A percentile compares a stretch with the other conserved stretches of the same genome.
Evolutionary conservation across 116 monocot species (phyloP).

Genomic region (Iris pallida): DNA sequence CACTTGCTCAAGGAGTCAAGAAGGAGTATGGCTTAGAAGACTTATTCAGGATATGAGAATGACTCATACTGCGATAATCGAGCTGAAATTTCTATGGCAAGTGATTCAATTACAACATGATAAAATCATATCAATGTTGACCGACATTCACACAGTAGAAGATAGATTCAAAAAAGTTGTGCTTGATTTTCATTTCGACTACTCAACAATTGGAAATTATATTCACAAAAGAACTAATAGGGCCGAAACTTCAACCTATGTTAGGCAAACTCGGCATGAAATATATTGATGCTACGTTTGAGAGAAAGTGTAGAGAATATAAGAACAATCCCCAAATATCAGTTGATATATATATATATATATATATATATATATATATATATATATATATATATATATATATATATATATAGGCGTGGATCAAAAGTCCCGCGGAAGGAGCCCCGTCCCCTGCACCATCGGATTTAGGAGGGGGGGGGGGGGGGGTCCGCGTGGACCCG

Average conservation of each 20-base stretch:
- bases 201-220: background rate
- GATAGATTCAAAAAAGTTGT: slow-evolving; percentile 7
- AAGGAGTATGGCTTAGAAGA: slow-evolving; percentile 1
- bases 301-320: background rate
- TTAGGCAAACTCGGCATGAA: background rate
- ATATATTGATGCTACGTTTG: slow-evolving; percentile 3
- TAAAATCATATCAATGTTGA: background rate
- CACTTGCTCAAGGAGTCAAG: background rate
- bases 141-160: background rate
- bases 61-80: background rate
- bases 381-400: too few relatives aligned
- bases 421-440: too few relatives aligned
- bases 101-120: background rate
- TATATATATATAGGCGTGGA: too few relatives aligned
- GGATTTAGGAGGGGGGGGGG: too few relatives aligned
- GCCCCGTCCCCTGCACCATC: too few relatives aligned
- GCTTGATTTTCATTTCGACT: slow-evolving; percentile 4
- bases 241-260: background rate
- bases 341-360: too few relatives aligned
- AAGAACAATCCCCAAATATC: too few relatives aligned
- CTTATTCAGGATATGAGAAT: slow-evolving; percentile 1
- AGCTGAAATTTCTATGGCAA: background rate
- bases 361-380: too few relatives aligned
- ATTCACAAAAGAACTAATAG: background rate
- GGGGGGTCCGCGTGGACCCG: too few relatives aligned